Conservation (phyloP, 805 yeast species). For the Sugiyamaella floridensis region DNA sequence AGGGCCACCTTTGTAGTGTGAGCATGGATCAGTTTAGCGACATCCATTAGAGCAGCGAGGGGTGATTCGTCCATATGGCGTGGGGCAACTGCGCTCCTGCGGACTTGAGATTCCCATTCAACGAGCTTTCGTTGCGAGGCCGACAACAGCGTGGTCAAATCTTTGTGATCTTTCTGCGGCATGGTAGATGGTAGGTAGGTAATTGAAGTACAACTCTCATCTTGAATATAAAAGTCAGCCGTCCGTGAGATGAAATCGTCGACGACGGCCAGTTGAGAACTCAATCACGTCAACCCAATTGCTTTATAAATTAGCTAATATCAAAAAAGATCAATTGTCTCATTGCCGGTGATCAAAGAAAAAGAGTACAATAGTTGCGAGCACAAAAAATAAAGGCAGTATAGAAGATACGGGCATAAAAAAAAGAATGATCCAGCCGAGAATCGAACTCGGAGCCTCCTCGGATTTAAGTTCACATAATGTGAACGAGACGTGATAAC, state of each 20-base stretch:
- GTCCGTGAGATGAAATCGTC: neutral
- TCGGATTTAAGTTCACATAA: constrained; percentile 13
- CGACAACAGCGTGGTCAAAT: neutral
- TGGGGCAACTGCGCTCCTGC: neutral
- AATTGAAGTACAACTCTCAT: neutral
- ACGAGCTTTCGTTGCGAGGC: neutral
- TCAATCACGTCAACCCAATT: too few relatives aligned
- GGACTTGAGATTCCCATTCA: neutral
- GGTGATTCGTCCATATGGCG: constrained; percentile 32
- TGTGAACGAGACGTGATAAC: constrained; percentile 26
- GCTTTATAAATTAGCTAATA: too few relatives aligned
- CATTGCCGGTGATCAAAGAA: too few relatives aligned
- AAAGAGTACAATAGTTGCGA: too few relatives aligned
- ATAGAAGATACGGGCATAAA: neutral
- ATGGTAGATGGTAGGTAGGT: too few relatives aligned
- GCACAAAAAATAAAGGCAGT: neutral
- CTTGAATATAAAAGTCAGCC: neutral
- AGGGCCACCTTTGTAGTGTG: constrained; percentile 73
- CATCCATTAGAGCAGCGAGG: constrained; percentile 50
- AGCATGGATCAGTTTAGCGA: constrained; percentile 56
- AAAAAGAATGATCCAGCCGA: constrained; percentile 20
- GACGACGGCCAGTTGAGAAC: too few relatives aligned
- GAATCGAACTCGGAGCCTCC: constrained; percentile 24
- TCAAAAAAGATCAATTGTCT: too few relatives aligned
- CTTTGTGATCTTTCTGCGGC: neutral